Conservation (phyloP, 257 asterid genomes). For the Solanum clarkiae region DNA sequence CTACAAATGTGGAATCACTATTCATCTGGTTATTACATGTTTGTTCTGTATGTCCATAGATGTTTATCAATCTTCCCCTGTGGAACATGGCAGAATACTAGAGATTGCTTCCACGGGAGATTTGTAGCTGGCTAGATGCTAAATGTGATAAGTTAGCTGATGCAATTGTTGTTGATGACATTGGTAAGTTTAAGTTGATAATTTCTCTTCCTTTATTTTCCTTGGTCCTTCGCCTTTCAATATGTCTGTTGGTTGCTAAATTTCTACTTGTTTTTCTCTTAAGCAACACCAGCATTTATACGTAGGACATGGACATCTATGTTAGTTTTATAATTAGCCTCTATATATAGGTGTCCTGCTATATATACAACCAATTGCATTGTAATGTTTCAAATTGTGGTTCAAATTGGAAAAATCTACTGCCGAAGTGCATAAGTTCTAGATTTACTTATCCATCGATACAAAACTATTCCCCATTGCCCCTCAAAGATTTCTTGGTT, state of each 20-base stretch:
- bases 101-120: slow-evolving; percentile 73
- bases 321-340: neutral
- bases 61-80: slow-evolving; percentile 4
- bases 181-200: slow-evolving; percentile 40
- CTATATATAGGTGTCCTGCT: neutral
- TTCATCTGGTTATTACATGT: neutral
- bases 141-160: slow-evolving; percentile 75
- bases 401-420: neutral
- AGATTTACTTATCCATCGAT: neutral
- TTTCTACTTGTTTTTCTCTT: neutral
- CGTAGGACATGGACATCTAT: neutral
- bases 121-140: slow-evolving; percentile 66
- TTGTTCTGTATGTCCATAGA: neutral
- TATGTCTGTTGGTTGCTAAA: neutral
- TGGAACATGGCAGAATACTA: slow-evolving; percentile 79
- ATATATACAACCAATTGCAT: neutral
- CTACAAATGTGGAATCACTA: neutral
- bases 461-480: neutral
- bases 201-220: slow-evolving; percentile 2
- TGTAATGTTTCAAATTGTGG: neutral
- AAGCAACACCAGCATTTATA: neutral
- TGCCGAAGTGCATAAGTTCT: neutral
- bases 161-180: slow-evolving; percentile 59
- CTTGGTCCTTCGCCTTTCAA: neutral
- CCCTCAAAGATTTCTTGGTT: neutral